A percentile compares a stretch with the other conserved stretches of the same genome.
Conservation (phyloP, 1,284 basidiomycete genomes). For the Pterulicium gracile region DNA sequence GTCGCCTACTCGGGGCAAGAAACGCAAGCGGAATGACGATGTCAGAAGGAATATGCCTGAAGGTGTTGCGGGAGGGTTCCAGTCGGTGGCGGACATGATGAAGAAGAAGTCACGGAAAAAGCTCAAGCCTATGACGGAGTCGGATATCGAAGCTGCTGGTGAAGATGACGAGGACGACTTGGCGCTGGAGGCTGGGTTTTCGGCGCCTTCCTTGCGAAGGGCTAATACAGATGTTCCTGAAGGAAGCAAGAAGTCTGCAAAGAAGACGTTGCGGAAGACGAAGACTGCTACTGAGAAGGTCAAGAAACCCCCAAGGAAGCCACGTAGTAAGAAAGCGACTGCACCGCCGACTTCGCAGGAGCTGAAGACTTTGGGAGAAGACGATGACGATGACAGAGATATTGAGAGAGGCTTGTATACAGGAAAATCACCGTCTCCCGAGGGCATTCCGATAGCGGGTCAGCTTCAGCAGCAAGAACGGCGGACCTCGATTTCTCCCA, state of each 20-base stretch:
- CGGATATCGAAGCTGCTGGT: conserved; percentile 2
- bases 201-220: background rate
- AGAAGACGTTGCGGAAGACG: conserved; percentile 32
- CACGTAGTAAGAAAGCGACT: conserved; percentile 24
- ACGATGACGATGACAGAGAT: background rate
- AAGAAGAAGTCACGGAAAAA: conserved; percentile 16
- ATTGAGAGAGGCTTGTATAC: background rate
- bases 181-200: conserved; percentile 3
- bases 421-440: background rate
- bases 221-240: background rate
- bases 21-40: conserved; percentile 64
- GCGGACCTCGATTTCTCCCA: background rate
- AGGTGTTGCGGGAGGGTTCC: conserved; percentile 53
- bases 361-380: conserved; percentile 30
- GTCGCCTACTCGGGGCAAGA: conserved; percentile 29
- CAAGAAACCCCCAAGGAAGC: conserved; percentile 19
- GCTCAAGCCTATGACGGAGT: background rate
- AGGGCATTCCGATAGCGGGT: background rate
- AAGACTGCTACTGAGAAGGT: conserved; percentile 12
- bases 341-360: conserved; percentile 47
- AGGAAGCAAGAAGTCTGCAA: conserved; percentile 11
- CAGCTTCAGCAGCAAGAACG: background rate
- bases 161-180: background rate
- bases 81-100: conserved; percentile 49
- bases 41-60: conserved; percentile 53